Evolutionary conservation across 2,329 filamentous ascomycete species (phyloP).

Genomic region (Ustulina deusta): DNA sequence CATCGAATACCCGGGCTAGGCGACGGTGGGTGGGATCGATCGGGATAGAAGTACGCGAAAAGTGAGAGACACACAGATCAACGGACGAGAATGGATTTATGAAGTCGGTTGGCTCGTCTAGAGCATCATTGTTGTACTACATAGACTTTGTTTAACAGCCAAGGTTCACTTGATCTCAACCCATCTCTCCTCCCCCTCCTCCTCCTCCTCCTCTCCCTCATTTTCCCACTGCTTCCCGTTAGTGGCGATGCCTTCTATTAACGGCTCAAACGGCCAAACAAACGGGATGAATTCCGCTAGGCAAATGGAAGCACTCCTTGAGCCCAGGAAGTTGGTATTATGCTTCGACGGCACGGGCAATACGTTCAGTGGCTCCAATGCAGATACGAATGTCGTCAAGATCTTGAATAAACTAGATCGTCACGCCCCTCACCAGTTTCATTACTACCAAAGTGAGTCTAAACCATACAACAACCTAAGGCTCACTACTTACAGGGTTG

Average conservation of each 20-base stretch:
- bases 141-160: conserved; percentile 12
- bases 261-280: conserved; percentile 18
- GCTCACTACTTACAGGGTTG: neutral
- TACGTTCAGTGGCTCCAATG: conserved; percentile 58
- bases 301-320: conserved; percentile 12
- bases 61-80: neutral
- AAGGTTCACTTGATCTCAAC: neutral
- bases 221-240: neutral
- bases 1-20: neutral
- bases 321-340: conserved; percentile 56
- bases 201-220: neutral
- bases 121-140: neutral
- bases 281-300: conserved; percentile 13
- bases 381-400: conserved; percentile 67
- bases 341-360: conserved; percentile 65
- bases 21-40: conserved; percentile 14
- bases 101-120: conserved; percentile 5
- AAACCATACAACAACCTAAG: no score
- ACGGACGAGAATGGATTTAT: conserved; percentile 10
- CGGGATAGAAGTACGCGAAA: neutral
- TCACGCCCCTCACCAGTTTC: conserved; percentile 57
- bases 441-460: conserved; percentile 62
- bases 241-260: conserved; percentile 5
- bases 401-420: conserved; percentile 61
- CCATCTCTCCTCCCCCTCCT: neutral